A percentile compares a stretch with the other conserved stretches of the same genome.
These are phyloP conservation scores for Sodiomyces alkalinus DNA, from an alignment of 2,329 filamentous ascomycete species.

Conservation along the genomic window DNA sequence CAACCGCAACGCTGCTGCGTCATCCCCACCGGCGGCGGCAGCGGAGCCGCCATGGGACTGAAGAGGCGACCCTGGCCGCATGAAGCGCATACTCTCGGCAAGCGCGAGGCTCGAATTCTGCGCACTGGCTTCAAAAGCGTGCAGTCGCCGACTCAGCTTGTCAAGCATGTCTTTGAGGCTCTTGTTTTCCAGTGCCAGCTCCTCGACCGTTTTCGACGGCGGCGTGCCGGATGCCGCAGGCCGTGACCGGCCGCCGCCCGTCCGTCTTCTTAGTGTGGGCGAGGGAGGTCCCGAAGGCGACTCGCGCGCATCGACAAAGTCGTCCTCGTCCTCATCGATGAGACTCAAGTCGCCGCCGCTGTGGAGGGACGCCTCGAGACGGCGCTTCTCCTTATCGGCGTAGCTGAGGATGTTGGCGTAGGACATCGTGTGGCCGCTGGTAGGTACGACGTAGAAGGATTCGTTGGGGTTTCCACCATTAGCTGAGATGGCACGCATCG, in stretches of 20 bases:
- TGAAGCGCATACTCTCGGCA: conserved; percentile 63
- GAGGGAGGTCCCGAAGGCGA: conserved; percentile 32
- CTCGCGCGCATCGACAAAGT: conserved; percentile 80
- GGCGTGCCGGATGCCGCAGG: conserved; percentile 10
- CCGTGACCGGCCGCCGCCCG: conserved; percentile 18
- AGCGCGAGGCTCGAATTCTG: conserved; percentile 78
- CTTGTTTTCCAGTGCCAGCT: conserved; percentile 77
- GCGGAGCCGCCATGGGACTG: neutral
- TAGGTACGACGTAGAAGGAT: conserved; percentile 91
- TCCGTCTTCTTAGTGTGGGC: conserved; percentile 13
- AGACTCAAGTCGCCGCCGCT: conserved; percentile 22
- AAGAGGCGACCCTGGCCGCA: conserved; percentile 39
- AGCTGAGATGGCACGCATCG: conserved; percentile 62
- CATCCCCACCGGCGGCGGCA: conserved; percentile 13
- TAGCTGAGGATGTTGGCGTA: conserved; percentile 79
- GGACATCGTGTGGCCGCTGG: conserved; percentile 77
- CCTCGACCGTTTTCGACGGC: conserved; percentile 58
- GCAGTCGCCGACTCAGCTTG: conserved; percentile 72
- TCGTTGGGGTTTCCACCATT: conserved; percentile 49
- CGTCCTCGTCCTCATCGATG: conserved; percentile 55
- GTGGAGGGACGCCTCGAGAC: conserved; percentile 35
- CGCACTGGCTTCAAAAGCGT: conserved; percentile 83
- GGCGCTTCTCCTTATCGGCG: conserved; percentile 50
- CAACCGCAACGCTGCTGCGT: conserved; percentile 21
- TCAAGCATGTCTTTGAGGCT: conserved; percentile 76